A percentile compares a stretch with the other conserved stretches of the same genome.
Conservation (phyloP, 306 rosid genomes). For the Nissolia schottii region DNA sequence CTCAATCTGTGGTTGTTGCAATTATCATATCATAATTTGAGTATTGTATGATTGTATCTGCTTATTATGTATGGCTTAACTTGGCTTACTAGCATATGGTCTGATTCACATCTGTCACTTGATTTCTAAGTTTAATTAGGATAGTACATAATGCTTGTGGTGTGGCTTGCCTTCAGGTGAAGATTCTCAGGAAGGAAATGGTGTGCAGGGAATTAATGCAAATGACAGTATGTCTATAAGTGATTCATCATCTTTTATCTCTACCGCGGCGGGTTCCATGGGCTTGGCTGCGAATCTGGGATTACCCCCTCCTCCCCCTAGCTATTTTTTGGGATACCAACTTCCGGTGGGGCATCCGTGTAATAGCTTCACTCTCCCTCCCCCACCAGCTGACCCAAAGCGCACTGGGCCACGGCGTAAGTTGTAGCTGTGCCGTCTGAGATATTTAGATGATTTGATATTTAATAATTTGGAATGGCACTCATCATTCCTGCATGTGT, state of each 20-base stretch:
- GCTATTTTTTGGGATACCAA: conserved; percentile 70
- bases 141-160: conserved; percentile 15
- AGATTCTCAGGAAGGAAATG: conserved; percentile 31
- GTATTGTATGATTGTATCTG: background rate
- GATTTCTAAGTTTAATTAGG: conserved; percentile 7
- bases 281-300: conserved; percentile 14
- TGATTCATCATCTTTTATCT: conserved; percentile 24
- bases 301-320: conserved; percentile 59
- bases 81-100: background rate
- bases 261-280: background rate
- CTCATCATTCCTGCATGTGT: background rate
- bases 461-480: background rate
- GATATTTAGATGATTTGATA: background rate
- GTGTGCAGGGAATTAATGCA: conserved; percentile 23
- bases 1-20: conserved; percentile 7
- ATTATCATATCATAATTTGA: background rate
- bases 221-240: conserved; percentile 33
- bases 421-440: conserved; percentile 21
- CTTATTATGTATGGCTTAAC: background rate
- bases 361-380: conserved; percentile 73
- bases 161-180: conserved; percentile 54
- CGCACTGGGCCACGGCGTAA: conserved; percentile 90
- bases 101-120: background rate
- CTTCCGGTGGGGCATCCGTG: conserved; percentile 92
- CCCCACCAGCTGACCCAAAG: conserved; percentile 91